Evolutionary conservation across 306 rosid genomes (phyloP).

Genomic region (Cucumis melo): DNA sequence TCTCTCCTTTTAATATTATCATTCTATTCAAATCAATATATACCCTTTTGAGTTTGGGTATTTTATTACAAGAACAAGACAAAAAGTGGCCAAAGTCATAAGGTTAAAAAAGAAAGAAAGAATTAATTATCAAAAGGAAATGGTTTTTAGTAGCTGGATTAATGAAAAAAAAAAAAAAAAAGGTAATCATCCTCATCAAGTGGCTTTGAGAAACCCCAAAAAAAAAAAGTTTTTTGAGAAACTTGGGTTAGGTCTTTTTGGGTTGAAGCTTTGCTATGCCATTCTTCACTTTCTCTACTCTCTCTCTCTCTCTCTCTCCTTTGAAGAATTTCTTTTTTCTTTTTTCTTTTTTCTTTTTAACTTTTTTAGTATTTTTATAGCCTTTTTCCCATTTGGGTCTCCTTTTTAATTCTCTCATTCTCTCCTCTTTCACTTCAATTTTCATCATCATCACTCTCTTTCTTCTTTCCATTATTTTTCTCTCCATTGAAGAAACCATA

Average conservation of each 20-base stretch:
- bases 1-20: conserved; percentile 12
- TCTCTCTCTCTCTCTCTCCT: conserved; percentile 17
- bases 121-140: neutral
- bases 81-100: conserved; percentile 32
- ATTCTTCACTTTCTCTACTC: conserved; percentile 13
- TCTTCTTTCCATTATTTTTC: neutral
- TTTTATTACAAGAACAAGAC: conserved; percentile 38
- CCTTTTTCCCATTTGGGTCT: conserved; percentile 17
- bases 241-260: conserved; percentile 10
- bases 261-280: conserved; percentile 13
- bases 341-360: conserved; percentile 2
- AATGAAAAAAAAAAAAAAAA: neutral
- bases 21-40: conserved; percentile 16
- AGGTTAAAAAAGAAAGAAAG: neutral
- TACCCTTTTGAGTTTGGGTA: conserved; percentile 52
- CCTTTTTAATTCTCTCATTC: neutral
- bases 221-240: neutral
- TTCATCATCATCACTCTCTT: conserved; percentile 23
- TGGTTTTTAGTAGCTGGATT: neutral
- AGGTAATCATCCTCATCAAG: neutral
- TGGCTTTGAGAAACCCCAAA: neutral
- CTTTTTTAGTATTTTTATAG: conserved; percentile 9
- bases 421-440: conserved; percentile 23
- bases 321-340: neutral
- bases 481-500: conserved; percentile 20